Conservation (phyloP, 768 basidiomycete species). For the Strobilomyces echinocephalus region DNA sequence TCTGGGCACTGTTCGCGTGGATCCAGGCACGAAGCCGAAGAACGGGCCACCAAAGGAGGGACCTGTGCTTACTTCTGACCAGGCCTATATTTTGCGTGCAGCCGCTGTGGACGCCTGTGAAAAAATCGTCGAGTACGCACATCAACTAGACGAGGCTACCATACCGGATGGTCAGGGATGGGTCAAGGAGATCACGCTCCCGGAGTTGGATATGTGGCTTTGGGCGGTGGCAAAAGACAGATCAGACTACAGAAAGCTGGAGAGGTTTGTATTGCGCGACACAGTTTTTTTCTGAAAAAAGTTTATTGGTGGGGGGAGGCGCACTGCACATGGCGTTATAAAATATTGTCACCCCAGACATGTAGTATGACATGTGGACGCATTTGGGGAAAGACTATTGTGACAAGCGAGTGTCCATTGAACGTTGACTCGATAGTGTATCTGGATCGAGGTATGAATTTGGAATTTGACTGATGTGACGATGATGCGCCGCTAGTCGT, state of each 20-base stretch:
- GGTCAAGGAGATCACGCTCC: slow-evolving; percentile 53
- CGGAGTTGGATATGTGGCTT: slow-evolving; percentile 72
- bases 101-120: slow-evolving; percentile 79
- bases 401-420: slow-evolving; percentile 4
- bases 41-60: slow-evolving; percentile 37
- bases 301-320: not conserved
- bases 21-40: slow-evolving; percentile 13
- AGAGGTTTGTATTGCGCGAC: slow-evolving; percentile 59
- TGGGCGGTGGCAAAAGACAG: slow-evolving; percentile 81
- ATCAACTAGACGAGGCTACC: slow-evolving; percentile 22
- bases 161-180: slow-evolving; percentile 35
- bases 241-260: slow-evolving; percentile 60
- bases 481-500: slow-evolving; percentile 3
- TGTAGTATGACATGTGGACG: not conserved
- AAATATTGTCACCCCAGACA: too few species aligned
- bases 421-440: not conserved
- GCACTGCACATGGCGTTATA: not conserved
- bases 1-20: not conserved
- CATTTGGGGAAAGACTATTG: not conserved
- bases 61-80: slow-evolving; percentile 51
- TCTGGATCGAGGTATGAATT: slow-evolving; percentile 8
- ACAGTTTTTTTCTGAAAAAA: slow-evolving; percentile 63
- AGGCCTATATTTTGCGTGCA: slow-evolving; percentile 71
- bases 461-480: slow-evolving; percentile 15
- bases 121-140: slow-evolving; percentile 54